These are phyloP conservation scores for Calonectria multiphialidica DNA, from an alignment of 2,329 filamentous ascomycete genomes.

Conservation along the genomic window DNA sequence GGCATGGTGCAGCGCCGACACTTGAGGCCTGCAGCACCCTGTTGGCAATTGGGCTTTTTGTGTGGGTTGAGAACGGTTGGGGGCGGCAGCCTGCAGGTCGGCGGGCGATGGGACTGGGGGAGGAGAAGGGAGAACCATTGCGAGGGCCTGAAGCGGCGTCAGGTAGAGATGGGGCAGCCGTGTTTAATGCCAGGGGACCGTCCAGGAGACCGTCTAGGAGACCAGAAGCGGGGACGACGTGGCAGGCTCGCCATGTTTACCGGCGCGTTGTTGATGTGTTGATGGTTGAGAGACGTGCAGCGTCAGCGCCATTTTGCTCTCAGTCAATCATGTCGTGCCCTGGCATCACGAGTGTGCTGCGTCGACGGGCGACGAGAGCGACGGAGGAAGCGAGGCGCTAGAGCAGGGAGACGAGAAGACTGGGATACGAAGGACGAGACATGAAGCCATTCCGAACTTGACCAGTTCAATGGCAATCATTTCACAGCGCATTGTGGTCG, in stretches of 20 bases:
- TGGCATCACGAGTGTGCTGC: not conserved
- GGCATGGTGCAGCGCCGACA: not conserved
- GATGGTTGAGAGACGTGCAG: not conserved
- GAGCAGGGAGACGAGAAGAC: not conserved
- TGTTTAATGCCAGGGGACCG: not conserved
- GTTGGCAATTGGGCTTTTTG: constrained; percentile 3
- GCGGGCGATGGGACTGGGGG: constrained; percentile 9
- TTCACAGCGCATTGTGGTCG: not conserved
- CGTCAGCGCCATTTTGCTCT: not conserved
- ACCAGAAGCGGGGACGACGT: not conserved
- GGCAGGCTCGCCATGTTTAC: not conserved
- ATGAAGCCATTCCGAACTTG: not conserved
- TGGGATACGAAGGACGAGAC: not conserved
- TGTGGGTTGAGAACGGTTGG: constrained; percentile 8
- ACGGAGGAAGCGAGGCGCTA: constrained; percentile 11
- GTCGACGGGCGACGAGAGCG: not conserved
- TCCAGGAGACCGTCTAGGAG: too few species aligned
- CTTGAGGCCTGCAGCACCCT: constrained; percentile 8
- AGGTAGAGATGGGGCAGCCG: constrained; percentile 1
- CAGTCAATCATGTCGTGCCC: not conserved
- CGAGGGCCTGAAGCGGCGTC: not conserved
- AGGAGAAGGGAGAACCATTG: constrained; percentile 13
- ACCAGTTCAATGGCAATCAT: not conserved
- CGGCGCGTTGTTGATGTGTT: not conserved
- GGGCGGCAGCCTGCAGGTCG: not conserved